A percentile compares a stretch with the other conserved stretches of the same genome.
phyloP scores from a whole-genome alignment of 257 asterid species.

The Oldenlandia corymbosa region DNA sequence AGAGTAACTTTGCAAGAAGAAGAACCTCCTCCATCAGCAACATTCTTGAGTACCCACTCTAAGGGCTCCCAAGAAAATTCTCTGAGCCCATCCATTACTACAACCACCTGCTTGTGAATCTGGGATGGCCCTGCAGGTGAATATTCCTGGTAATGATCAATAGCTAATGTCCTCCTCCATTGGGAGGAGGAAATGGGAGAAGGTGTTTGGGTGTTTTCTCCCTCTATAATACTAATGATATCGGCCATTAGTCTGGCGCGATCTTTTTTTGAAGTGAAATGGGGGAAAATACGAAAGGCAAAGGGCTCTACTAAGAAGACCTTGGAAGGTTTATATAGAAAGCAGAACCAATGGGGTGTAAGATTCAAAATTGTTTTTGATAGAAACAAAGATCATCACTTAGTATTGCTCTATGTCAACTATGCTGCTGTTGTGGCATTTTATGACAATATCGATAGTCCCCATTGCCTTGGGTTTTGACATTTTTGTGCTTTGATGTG shows the following conservation, averaged over 20 bases:
- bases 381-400: conserved; percentile 7
- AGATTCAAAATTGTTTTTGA: conserved; percentile 6
- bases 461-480: not conserved
- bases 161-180: not conserved
- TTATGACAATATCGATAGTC: conserved; percentile 8
- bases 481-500: conserved; percentile 5
- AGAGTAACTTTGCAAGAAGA: conserved; percentile 43
- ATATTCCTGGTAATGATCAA: conserved; percentile 19
- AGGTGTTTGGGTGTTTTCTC: not conserved
- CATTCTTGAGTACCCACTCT: conserved; percentile 59
- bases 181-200: conserved; percentile 13
- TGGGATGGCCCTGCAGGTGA: conserved; percentile 23
- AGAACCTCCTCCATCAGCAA: conserved; percentile 27
- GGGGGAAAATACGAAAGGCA: not conserved
- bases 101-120: conserved; percentile 37
- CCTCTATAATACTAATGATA: not conserved
- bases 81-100: conserved; percentile 53
- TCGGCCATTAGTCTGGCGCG: not conserved
- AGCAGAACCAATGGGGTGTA: not conserved
- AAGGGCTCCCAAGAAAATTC: conserved; percentile 47
- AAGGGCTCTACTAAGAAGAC: conserved; percentile 6
- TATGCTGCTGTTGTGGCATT: not conserved
- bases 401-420: conserved; percentile 15
- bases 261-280: not conserved
- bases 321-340: conserved; percentile 6